Evolutionary conservation across 148 eudicot species (phyloP).

Genomic region (Rhododendron kiyosumense): DNA sequence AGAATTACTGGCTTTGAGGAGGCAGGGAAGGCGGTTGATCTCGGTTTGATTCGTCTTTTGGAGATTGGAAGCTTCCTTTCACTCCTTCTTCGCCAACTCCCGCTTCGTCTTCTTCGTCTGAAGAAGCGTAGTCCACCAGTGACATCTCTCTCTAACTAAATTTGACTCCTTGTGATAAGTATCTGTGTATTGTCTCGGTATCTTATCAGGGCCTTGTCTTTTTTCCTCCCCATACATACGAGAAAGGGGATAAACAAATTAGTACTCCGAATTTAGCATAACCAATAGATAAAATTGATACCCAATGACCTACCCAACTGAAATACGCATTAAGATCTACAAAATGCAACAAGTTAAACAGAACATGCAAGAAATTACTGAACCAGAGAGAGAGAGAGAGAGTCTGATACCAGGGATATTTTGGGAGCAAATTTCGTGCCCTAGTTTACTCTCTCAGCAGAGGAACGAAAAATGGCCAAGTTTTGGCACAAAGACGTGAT

Average conservation of each 20-base stretch:
- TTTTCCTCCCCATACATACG: neutral
- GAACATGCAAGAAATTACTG: neutral
- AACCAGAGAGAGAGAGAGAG: neutral
- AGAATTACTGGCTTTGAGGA: slow-evolving; percentile 4
- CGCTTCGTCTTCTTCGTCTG: slow-evolving; percentile 22
- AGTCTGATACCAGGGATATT: neutral
- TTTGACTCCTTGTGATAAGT: too few relatives aligned
- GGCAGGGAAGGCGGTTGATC: neutral
- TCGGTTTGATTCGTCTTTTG: neutral
- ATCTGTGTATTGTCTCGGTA: neutral
- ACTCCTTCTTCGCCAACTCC: slow-evolving; percentile 6
- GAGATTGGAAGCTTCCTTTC: neutral
- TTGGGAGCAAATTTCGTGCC: neutral
- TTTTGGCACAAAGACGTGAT: neutral
- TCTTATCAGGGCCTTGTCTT: neutral
- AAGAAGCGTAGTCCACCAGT: slow-evolving; percentile 38
- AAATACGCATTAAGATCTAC: neutral
- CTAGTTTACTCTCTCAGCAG: neutral
- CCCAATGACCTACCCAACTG: neutral
- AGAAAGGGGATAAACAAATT: neutral
- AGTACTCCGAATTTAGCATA: neutral
- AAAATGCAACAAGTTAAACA: neutral
- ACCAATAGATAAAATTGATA: neutral
- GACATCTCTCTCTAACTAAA: slow-evolving; percentile 21
- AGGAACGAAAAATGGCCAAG: neutral